Evolutionary conservation across 257 asterid genomes (phyloP).

Genomic region (Galeopsis tetrahit): DNA sequence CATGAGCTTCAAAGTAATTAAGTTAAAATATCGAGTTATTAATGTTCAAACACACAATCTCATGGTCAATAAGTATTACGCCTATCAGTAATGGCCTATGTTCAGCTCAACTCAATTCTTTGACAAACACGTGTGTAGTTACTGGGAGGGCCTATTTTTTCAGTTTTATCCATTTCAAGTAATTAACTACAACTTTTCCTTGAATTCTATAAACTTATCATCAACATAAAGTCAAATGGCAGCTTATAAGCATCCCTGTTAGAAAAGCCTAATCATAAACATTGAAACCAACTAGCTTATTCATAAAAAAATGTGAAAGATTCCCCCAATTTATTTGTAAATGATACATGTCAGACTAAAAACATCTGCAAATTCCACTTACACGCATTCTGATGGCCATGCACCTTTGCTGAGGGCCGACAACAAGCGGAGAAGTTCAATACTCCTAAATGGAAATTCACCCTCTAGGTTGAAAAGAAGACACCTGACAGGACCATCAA

Average conservation of each 20-base stretch:
- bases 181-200: not conserved
- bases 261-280: conserved; percentile 3
- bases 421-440: conserved; percentile 68
- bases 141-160: not conserved
- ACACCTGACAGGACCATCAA: conserved; percentile 92
- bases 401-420: conserved; percentile 88
- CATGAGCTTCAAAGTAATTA: not conserved
- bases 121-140: not conserved
- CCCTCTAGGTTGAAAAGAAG: conserved; percentile 89
- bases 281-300: not conserved
- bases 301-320: not conserved
- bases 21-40: not conserved
- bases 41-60: not conserved
- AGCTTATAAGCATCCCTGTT: conserved; percentile 4
- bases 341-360: conserved; percentile 7
- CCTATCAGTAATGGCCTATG: not conserved
- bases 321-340: not conserved
- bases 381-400: conserved; percentile 98
- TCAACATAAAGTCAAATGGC: not conserved
- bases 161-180: not conserved
- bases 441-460: conserved; percentile 80
- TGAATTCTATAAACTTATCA: not conserved
- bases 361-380: conserved; percentile 50
- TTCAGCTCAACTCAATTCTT: not conserved
- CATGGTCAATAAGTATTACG: not conserved